Evolutionary conservation across 2,329 filamentous ascomycete genomes (phyloP).

Genomic region (Grosmannia serpens): DNA sequence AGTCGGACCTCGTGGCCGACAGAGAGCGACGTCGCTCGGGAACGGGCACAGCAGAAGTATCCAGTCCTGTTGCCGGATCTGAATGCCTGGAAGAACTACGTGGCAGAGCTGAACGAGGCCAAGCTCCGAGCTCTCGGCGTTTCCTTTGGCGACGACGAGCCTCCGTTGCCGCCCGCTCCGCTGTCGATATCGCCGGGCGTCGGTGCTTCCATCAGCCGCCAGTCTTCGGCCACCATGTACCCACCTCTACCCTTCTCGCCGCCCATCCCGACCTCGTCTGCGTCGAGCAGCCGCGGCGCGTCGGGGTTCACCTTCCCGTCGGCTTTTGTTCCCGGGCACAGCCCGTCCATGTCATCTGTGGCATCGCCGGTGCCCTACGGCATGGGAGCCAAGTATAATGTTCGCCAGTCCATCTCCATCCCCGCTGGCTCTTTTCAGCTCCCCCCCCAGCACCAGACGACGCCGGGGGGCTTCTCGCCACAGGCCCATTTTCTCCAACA

Average conservation of each 20-base stretch:
- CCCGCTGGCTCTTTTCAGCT: conserved; percentile 54
- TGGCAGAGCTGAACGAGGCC: conserved; percentile 73
- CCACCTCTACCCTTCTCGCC: conserved; percentile 73
- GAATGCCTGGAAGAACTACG: conserved; percentile 63
- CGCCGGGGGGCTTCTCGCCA: conserved; percentile 46
- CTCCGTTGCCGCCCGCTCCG: conserved; percentile 39
- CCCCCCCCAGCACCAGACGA: conserved; percentile 46
- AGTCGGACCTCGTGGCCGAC: conserved; percentile 60
- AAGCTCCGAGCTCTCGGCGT: conserved; percentile 89
- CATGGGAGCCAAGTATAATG: conserved; percentile 46
- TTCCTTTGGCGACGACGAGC: conserved; percentile 64
- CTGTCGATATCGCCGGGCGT: conserved; percentile 56
- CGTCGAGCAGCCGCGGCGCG: conserved; percentile 53
- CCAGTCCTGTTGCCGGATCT: conserved; percentile 60
- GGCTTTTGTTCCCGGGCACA: conserved; percentile 48
- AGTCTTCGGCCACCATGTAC: conserved; percentile 58
- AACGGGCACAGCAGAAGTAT: conserved; percentile 41
- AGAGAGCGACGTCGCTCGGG: conserved; percentile 42
- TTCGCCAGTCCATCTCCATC: conserved; percentile 61
- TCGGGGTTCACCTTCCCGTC: conserved; percentile 45
- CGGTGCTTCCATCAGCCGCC: conserved; percentile 46
- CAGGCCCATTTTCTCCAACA: conserved; percentile 42
- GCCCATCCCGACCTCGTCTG: conserved; percentile 68
- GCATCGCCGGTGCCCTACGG: conserved; percentile 61
- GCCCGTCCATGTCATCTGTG: conserved; percentile 51